Conservation (phyloP, 2,329 filamentous ascomycete genomes). For the Geosmithia morbida region DNA sequence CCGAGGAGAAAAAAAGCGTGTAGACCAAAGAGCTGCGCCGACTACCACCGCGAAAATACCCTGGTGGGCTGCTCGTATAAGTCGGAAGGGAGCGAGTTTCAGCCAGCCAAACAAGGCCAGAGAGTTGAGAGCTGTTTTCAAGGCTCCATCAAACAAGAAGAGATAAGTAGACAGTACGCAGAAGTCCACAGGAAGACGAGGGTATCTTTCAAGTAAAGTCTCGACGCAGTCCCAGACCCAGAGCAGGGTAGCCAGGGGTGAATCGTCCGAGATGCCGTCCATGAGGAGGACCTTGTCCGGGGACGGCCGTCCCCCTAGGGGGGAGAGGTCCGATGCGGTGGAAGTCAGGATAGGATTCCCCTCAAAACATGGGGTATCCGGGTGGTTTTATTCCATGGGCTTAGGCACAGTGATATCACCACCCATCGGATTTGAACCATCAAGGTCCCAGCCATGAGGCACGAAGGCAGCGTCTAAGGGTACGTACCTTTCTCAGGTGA, state of each 20-base stretch:
- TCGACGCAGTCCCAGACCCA: constrained; percentile 2
- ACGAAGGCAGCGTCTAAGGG: neutral
- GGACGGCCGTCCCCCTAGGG: neutral
- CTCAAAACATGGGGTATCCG: neutral
- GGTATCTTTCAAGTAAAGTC: neutral
- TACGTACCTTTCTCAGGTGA: neutral
- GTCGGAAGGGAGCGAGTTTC: neutral
- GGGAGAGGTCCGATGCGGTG: neutral
- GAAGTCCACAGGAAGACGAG: neutral
- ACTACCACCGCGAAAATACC: no score
- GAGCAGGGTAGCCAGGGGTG: neutral
- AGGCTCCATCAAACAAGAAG: constrained; percentile 5
- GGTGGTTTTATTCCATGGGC: neutral
- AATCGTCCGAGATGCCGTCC: constrained; percentile 2
- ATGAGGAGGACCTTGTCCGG: neutral
- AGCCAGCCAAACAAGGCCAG: constrained; percentile 10
- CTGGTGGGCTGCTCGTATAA: no score
- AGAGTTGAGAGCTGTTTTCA: constrained; percentile 7
- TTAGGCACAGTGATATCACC: neutral
- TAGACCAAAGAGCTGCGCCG: no score
- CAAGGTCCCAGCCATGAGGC: neutral
- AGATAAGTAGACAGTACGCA: constrained; percentile 7
- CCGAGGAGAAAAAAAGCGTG: no score
- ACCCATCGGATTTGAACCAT: neutral
- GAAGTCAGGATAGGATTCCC: neutral